These are phyloP conservation scores for Saccharomycopsis guyanensis DNA, from an alignment of 805 yeast species.

Conservation along the genomic window DNA sequence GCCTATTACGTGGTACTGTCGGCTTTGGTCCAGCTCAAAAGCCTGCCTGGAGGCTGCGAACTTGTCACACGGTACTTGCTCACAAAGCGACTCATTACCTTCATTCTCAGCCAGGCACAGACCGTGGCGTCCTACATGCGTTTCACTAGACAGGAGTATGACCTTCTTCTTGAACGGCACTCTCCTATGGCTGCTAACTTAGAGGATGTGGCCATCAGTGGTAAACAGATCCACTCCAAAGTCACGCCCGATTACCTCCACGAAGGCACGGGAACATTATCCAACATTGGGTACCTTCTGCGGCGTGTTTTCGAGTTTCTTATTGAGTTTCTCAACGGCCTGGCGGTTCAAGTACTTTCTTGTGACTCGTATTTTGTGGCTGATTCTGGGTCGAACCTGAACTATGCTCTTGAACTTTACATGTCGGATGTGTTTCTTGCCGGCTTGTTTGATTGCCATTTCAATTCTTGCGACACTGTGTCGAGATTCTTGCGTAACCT, in stretches of 20 bases:
- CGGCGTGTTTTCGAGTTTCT: slow-evolving; percentile 3
- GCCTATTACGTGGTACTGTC: slow-evolving; percentile 5
- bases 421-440: neutral
- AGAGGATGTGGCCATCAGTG: too few species aligned
- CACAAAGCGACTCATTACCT: neutral
- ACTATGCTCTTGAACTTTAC: neutral
- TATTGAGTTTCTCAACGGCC: neutral
- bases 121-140: slow-evolving; percentile 1
- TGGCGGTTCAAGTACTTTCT: neutral
- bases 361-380: neutral
- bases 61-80: neutral
- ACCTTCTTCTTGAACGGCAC: neutral
- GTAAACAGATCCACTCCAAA: neutral
- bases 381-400: neutral
- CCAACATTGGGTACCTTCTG: slow-evolving; percentile 1
- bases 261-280: neutral
- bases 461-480: neutral
- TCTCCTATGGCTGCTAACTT: slow-evolving; percentile 6
- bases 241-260: neutral
- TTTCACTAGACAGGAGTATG: slow-evolving; percentile 5
- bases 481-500: neutral
- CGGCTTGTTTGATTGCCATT: slow-evolving; percentile 4
- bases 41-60: neutral
- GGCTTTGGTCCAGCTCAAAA: neutral
- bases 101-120: neutral